Evolutionary conservation across 768 basidiomycete genomes (phyloP), one percentile per base, ranked within the genome.

Genomic region (Tricholoma sp.): DNA sequence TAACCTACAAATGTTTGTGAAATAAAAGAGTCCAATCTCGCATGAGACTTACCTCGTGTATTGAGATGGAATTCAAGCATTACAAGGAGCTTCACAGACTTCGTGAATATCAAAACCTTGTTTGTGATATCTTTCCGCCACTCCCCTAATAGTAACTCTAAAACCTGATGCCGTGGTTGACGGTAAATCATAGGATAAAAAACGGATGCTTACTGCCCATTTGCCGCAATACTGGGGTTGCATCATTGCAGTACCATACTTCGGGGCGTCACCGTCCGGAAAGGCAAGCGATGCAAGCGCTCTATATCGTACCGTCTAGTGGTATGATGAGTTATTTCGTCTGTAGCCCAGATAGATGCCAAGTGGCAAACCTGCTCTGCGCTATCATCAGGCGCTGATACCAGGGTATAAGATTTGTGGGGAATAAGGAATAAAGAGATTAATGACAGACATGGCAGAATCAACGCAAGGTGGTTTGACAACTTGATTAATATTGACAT

Each of bases 91-190:
- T 94, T 93, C 54, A 95, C 91, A 1, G 91, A 89, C 68, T 94
- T 94, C 2, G 94, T 94, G 71, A 98, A 98, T 56, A 98, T 85
- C 42, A 98, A 76, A 39, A 97, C 92, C 72, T 97, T 98, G 71
- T 91, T 94, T 0, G 80, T 76, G 6, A 63, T 64, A 48, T 85
- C 84, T 61, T 80, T 81, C 63, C 80, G 79, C 81, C 86, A 86
- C 45, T 85, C 80, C 48, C 78, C 80, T 18, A 98, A 73, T 2
- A 89, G 72, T 6, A 76, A 73, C 56, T 85, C 77, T 7, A 94
- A 74, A 0, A 91, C 81, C 89, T 94, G 59, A 1, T 5, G n/a
- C n/a, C 3, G 28, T 49, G 13, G 1, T 11, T 7, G 18, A 15
- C 20, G 4, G 32, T 17, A 29, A 24, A 10, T 31, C 39, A 9